These are phyloP conservation scores for Friedmanniomyces simplex DNA, from an alignment of 495 filamentous ascomycete genomes.

Conservation along the genomic window DNA sequence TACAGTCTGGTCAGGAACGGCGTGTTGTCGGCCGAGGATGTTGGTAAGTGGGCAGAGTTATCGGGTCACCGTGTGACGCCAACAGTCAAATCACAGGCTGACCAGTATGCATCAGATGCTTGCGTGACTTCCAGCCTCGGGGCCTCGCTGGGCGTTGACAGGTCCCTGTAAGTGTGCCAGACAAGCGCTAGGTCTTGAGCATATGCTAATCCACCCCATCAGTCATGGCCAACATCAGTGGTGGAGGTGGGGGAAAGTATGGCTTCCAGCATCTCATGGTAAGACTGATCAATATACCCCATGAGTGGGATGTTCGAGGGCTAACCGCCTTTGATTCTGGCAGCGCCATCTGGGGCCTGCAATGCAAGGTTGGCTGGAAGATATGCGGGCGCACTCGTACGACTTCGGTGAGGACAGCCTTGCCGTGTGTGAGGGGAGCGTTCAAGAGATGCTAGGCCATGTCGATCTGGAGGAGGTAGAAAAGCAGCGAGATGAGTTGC, in stretches of 20 bases:
- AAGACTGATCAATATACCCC: too few relatives aligned
- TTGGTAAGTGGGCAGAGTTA: slow-evolving; percentile 2
- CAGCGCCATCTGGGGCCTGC: slow-evolving; percentile 9
- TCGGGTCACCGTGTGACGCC: too few relatives aligned
- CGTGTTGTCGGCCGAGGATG: background rate
- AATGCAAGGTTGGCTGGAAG: slow-evolving; percentile 14
- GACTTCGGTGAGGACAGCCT: slow-evolving; percentile 5
- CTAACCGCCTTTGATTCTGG: background rate
- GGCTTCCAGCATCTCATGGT: slow-evolving; percentile 18
- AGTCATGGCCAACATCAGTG: slow-evolving; percentile 10
- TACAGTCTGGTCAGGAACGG: slow-evolving; percentile 4
- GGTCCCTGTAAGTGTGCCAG: slow-evolving; percentile 1
- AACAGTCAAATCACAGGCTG: too few relatives aligned
- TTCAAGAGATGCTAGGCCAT: slow-evolving; percentile 1
- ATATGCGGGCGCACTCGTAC: slow-evolving; percentile 11
- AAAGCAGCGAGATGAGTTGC: slow-evolving; percentile 1
- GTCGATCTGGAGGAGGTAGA: background rate
- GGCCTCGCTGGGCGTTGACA: slow-evolving; percentile 18
- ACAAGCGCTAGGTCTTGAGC: too few relatives aligned
- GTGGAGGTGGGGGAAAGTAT: slow-evolving; percentile 13
- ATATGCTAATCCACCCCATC: too few relatives aligned
- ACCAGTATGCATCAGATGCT: too few relatives aligned
- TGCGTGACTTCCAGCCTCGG: slow-evolving; percentile 15
- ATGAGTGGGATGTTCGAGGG: too few relatives aligned
- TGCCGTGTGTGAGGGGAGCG: background rate